phyloP scores from a whole-genome alignment of 495 filamentous ascomycete genomes.

The Aeminium ludgeri region DNA sequence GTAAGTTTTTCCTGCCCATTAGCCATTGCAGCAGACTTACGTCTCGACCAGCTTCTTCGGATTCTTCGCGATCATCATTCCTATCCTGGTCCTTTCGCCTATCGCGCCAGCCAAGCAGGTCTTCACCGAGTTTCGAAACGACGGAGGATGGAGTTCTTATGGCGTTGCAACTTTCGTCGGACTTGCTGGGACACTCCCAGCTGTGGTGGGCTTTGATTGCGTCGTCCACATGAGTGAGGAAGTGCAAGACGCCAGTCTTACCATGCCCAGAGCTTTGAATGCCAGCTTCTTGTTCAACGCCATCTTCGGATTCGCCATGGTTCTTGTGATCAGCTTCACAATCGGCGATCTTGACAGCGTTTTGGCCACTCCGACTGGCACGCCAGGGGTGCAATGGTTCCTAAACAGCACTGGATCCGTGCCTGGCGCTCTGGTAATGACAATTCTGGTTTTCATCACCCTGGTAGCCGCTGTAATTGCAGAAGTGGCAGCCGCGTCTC shows the following conservation, averaged over 20 bases:
- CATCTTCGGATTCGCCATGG: constrained; percentile 8
- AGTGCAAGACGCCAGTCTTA: constrained; percentile 3
- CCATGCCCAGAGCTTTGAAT: constrained; percentile 9
- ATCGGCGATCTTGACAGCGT: constrained; percentile 12
- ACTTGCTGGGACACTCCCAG: background rate
- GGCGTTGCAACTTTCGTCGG: constrained; percentile 8
- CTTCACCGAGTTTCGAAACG: constrained; percentile 17
- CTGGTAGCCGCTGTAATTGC: constrained; percentile 1
- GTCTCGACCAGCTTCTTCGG: constrained; percentile 1
- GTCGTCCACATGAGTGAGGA: constrained; percentile 15
- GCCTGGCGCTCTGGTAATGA: constrained; percentile 8
- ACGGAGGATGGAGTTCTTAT: constrained; percentile 17
- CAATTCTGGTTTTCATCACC: constrained; percentile 2
- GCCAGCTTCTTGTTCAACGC: constrained; percentile 6
- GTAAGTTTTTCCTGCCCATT: constrained; percentile 3
- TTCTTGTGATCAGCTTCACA: constrained; percentile 8
- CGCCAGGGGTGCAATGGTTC: constrained; percentile 15
- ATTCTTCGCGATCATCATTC: constrained; percentile 11
- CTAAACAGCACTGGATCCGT: constrained; percentile 10
- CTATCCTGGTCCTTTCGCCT: constrained; percentile 11
- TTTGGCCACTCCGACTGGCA: too few species aligned
- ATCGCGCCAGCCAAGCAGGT: constrained; percentile 6
- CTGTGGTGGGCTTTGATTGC: constrained; percentile 7
- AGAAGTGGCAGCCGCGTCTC: constrained; percentile 10
- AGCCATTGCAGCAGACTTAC: background rate